A percentile compares a stretch with the other conserved stretches of the same genome.
phyloP scores from a whole-genome alignment of 169 alveolate genomes.

The Cystoisospora suis region DNA sequence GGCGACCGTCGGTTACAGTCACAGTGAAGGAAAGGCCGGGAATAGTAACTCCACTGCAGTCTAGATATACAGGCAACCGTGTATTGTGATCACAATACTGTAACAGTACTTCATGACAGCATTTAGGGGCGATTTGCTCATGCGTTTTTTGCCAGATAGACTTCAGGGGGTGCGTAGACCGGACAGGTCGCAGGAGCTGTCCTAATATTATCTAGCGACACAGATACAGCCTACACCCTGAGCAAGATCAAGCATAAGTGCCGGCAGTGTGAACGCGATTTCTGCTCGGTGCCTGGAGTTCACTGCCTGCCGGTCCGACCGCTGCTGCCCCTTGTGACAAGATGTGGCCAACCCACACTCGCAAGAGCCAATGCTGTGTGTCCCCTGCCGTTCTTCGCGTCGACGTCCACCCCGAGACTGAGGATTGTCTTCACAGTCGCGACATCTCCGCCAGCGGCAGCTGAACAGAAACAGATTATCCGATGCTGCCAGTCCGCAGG shows the following conservation, averaged over 20 bases:
- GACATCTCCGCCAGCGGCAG: slow-evolving; percentile 54
- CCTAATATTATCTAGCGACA: background rate
- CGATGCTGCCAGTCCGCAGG: background rate
- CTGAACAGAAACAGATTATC: slow-evolving; percentile 23
- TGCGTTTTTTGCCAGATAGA: too few relatives aligned
- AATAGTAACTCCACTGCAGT: too few relatives aligned
- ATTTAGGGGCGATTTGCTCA: too few relatives aligned
- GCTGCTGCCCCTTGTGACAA: background rate
- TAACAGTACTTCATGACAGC: too few relatives aligned
- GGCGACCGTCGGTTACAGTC: too few relatives aligned
- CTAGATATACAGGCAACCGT: too few relatives aligned
- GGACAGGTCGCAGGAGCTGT: too few relatives aligned
- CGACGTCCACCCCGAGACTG: slow-evolving; percentile 32
- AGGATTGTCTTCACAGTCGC: slow-evolving; percentile 28
- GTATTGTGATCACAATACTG: too few relatives aligned
- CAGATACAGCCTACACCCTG: background rate
- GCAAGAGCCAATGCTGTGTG: slow-evolving; percentile 47
- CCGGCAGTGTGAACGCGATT: background rate
- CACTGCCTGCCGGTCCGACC: background rate
- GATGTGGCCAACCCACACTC: background rate
- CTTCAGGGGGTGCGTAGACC: too few relatives aligned
- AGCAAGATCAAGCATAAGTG: background rate
- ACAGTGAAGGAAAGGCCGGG: too few relatives aligned
- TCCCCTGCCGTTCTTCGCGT: slow-evolving; percentile 32
- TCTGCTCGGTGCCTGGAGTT: background rate